Base-by-base conservation (phyloP, 345 rosid genomes). In the Eucalyptus erythrocorys region DNA sequence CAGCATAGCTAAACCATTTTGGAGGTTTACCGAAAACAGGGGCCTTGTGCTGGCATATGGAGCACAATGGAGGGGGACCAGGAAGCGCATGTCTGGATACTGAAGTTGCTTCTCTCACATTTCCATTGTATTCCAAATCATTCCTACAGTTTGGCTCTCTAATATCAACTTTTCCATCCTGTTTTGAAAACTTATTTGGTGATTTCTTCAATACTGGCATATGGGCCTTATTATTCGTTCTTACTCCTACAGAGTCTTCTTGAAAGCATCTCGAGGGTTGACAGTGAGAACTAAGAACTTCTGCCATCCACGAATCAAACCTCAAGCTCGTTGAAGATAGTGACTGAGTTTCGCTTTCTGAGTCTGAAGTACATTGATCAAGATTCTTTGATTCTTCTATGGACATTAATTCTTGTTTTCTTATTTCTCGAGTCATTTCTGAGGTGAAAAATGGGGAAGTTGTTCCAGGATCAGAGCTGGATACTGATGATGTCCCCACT, bases 11-110 rank as follows among this genome's bases (percentile, higher is more conserved):
- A 91, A 98, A 98, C 96, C 98, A 94, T 91, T 96, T 95, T 14
- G 99, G 99, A 1, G 99, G 99, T 90, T 97, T 97, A 86, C 99
- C 99, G 92, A 98, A 98, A 12, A 95, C 95, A 1, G 99, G 99
- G 2, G 98, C 97, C 93, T 97, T 96, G 90, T 98, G 99, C 91
- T 96, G 99, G 92, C 99, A 98, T 82, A 96, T 95, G 43, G 99
- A 98, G 87, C 99, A 98, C 92, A 98, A 91, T 32, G 99, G 99
- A 92, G 99, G 99, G 5, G 99, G 99, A 11, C 96, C 99, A 43
- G 94, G 96, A 48, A 98, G 98, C 11, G 94, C 94, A 87, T 92
- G 95, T 90, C 98, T 93, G 76, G 98, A 93, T 89, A 98, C 93
- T 64, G 98, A 95, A 90, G 95, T 88, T 49, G 96, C 98, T 91